phyloP scores from a whole-genome alignment of 1,139 yeast genomes.

The Yamadazyma diospyri region DNA sequence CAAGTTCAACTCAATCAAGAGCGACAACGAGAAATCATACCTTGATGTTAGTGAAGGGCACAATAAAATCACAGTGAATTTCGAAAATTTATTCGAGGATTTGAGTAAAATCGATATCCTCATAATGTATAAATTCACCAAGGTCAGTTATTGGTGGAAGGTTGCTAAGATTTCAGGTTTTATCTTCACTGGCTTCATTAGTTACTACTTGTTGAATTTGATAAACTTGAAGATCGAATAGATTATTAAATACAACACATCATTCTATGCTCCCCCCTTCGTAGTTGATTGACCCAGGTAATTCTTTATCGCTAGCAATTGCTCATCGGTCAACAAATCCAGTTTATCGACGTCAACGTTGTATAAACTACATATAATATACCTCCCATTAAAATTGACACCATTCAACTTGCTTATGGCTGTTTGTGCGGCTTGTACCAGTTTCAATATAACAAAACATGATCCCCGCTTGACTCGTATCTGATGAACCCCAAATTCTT shows the following conservation, averaged over 20 bases:
- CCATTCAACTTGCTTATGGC: slow-evolving; percentile 52
- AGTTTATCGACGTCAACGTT: slow-evolving; percentile 35
- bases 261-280: neutral
- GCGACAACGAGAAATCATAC: slow-evolving; percentile 55
- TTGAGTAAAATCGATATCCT: slow-evolving; percentile 55
- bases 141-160: slow-evolving; percentile 53
- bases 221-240: slow-evolving; percentile 28
- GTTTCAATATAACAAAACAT: slow-evolving; percentile 55
- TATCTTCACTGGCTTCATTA: slow-evolving; percentile 58
- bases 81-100: slow-evolving; percentile 67
- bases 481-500: slow-evolving; percentile 57
- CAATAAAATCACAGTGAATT: slow-evolving; percentile 65
- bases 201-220: slow-evolving; percentile 49
- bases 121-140: slow-evolving; percentile 61
- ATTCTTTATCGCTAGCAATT: slow-evolving; percentile 13
- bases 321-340: slow-evolving; percentile 19
- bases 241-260: neutral
- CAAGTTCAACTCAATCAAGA: slow-evolving; percentile 31
- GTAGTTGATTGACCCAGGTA: slow-evolving; percentile 4
- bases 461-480: slow-evolving; percentile 45
- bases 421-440: slow-evolving; percentile 40
- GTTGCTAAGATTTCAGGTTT: slow-evolving; percentile 66
- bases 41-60: slow-evolving; percentile 81
- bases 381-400: slow-evolving; percentile 57
- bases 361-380: slow-evolving; percentile 49